phyloP scores from a whole-genome alignment of 805 yeast genomes.

The Saccharomyces jurei region DNA sequence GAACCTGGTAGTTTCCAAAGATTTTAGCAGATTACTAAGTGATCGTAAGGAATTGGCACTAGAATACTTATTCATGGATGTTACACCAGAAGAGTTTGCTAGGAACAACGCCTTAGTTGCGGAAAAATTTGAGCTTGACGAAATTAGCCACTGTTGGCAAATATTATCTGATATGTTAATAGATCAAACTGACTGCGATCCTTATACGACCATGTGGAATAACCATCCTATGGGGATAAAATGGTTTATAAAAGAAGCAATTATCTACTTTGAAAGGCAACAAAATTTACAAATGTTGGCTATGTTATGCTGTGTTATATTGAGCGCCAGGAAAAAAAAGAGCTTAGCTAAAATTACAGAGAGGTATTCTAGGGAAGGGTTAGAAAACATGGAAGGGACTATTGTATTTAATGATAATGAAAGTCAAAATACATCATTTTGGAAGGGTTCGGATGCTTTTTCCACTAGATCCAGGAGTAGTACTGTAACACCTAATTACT shows the following conservation, averaged over 20 bases:
- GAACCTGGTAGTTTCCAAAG: slow-evolving; percentile 56
- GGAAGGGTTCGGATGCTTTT: slow-evolving; percentile 6
- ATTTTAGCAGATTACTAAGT: slow-evolving; percentile 65
- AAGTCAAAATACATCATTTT: background rate
- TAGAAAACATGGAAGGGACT: background rate
- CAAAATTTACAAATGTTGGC: slow-evolving; percentile 85
- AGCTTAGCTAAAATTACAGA: background rate
- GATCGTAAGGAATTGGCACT: slow-evolving; percentile 63
- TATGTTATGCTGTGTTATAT: slow-evolving; percentile 67
- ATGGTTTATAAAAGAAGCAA: slow-evolving; percentile 55
- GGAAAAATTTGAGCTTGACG: slow-evolving; percentile 47
- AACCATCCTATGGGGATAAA: slow-evolving; percentile 66
- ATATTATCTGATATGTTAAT: slow-evolving; percentile 38
- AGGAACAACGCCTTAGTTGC: slow-evolving; percentile 67
- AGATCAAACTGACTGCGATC: slow-evolving; percentile 19
- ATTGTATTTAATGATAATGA: background rate
- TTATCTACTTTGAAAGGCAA: slow-evolving; percentile 52
- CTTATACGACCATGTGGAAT: slow-evolving; percentile 61
- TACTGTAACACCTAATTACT: slow-evolving; percentile 4
- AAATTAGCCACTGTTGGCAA: slow-evolving; percentile 70
- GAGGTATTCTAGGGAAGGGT: background rate
- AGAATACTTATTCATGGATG: slow-evolving; percentile 59
- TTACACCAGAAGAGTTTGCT: slow-evolving; percentile 56
- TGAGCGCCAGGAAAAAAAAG: slow-evolving; percentile 13
- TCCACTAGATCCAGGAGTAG: slow-evolving; percentile 13